phyloP scores from a whole-genome alignment of 2,329 filamentous ascomycete genomes.

The Cercospora sojina region DNA sequence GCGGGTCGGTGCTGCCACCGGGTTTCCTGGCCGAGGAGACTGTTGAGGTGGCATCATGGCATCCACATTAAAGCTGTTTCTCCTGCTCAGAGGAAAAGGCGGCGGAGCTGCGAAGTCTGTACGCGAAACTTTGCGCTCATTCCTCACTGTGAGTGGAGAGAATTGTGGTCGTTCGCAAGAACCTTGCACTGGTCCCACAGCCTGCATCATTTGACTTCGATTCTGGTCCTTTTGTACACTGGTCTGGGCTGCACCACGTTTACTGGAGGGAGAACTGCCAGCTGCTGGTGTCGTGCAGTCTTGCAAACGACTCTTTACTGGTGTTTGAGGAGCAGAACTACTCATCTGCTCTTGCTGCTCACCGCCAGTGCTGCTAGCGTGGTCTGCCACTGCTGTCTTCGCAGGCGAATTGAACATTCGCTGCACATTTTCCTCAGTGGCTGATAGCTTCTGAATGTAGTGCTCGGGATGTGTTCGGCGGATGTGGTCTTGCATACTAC shows the following conservation, averaged over 20 bases:
- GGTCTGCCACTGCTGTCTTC: neutral
- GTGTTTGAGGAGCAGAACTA: neutral
- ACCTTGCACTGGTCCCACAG: neutral
- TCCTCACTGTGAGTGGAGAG: neutral
- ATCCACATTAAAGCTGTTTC: neutral
- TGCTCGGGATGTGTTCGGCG: neutral
- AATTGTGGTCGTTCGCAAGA: neutral
- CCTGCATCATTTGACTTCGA: neutral
- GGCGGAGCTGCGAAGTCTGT: neutral
- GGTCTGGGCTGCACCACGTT: neutral
- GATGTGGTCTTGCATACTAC: slow-evolving; percentile 6
- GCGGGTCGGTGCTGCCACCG: neutral
- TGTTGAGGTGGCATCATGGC: neutral
- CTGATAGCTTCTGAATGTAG: neutral
- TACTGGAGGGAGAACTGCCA: neutral
- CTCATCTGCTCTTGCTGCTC: neutral
- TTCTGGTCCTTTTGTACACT: neutral
- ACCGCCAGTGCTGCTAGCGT: neutral
- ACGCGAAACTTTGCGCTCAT: neutral
- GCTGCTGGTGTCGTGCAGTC: neutral
- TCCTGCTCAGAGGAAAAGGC: neutral
- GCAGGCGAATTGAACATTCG: neutral
- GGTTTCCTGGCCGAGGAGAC: neutral
- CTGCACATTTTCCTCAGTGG: neutral
- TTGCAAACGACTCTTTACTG: neutral